Base-by-base conservation (phyloP, 176 grass and related monocot species). In the Cenchrus purpureus region DNA sequence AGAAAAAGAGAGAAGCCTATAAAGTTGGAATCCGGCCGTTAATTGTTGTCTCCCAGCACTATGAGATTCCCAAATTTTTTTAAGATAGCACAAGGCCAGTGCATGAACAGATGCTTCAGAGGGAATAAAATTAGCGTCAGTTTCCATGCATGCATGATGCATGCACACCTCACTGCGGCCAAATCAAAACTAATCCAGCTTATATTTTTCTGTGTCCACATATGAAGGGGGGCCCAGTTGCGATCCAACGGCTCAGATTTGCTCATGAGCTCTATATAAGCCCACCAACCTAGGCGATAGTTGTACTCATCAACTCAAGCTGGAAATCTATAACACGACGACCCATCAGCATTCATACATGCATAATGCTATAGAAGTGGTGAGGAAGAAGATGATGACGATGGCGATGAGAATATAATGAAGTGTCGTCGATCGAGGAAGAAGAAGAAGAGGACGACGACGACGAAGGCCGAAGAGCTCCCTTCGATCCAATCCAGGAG, bases 401-500 rank as follows among this genome's bases (percentile, higher is more conserved):
- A 4, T 2, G 37, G 4, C 4, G 37, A 40, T 40, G 37, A 40
- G 37, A 40, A 40, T 40, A 40, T 40, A 4, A 40, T 4, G 37
- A 53, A 46, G 0, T 8, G 5, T 11, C 19, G 10, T 37, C 1
- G 28, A 53, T 40, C 9, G 62, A 16, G 15, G 40, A 60, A 10
- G 68, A 48, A 32, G 29, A 59, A 13, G 81, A 64, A 1, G 62
- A 32, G 31, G 31, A 32, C 31, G 31, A 32, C 0, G 44, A 57
- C 7, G 72, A 15, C 28, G 13, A 22, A 81, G 73, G 69, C 51
- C 42, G 66, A 74, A 77, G 91, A 95, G 91, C 91, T 95, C 94
- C 91, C 86, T 91, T 95, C 44, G 80, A 87, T 93, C 91, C 94
- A 95, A 95, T 84, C 71, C 86, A 89, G 75, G 86, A 91, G 85